Evolutionary conservation across 163 green algal species (phyloP).

Genomic region (Chlamydomonas reinhardtii): DNA sequence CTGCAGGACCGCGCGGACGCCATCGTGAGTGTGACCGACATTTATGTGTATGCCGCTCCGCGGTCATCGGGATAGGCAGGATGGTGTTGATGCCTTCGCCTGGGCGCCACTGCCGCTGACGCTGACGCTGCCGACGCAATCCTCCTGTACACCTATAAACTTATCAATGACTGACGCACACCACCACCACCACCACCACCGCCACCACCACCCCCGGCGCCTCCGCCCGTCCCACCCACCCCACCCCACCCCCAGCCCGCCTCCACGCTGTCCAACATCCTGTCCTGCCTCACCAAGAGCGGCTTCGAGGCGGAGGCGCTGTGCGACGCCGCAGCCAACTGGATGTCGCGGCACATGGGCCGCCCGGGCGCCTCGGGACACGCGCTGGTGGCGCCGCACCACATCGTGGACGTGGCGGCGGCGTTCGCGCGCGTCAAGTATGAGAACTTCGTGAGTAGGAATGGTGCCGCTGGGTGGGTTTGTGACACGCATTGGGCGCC

Average conservation of each 20-base stretch:
- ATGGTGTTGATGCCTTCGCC: too few relatives aligned
- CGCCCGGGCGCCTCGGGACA: background rate
- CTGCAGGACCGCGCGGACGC: too few relatives aligned
- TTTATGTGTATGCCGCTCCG: too few relatives aligned
- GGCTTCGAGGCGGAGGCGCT: conserved; percentile 17
- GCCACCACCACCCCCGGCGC: background rate
- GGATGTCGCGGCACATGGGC: conserved; percentile 9
- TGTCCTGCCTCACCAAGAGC: conserved; percentile 10
- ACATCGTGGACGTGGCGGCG: conserved; percentile 28
- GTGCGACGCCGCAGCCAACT: conserved; percentile 19
- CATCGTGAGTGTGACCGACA: too few relatives aligned
- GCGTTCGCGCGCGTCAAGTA: conserved; percentile 38
- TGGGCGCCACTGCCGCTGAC: too few relatives aligned
- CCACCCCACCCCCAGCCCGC: background rate
- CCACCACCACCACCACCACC: too few relatives aligned
- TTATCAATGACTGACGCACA: too few relatives aligned
- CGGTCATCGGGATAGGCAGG: too few relatives aligned
- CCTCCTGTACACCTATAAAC: too few relatives aligned
- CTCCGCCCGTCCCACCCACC: background rate
- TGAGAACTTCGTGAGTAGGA: conserved; percentile 19
- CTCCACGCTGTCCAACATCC: conserved; percentile 45
- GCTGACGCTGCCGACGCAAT: too few relatives aligned
- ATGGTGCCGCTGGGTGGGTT: too few relatives aligned
- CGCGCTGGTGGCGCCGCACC: conserved; percentile 5
- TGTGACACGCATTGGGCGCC: too few relatives aligned